These are phyloP conservation scores for Prunus yedoensis DNA, from an alignment of 331 rosid species.

Conservation along the genomic window DNA sequence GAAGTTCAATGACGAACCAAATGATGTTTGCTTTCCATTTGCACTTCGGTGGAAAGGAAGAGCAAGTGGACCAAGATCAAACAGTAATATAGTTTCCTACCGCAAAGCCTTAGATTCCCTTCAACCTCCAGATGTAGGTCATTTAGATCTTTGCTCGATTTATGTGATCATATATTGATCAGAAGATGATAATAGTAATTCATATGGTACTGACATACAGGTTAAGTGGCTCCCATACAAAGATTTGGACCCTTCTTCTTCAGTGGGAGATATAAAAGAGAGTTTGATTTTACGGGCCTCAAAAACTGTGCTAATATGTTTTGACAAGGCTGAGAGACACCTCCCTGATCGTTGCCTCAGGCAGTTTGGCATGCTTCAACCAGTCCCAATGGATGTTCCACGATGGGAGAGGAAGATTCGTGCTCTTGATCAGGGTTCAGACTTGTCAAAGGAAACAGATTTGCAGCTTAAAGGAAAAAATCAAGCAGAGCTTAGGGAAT, in stretches of 20 bases:
- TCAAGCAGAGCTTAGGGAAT: slow-evolving; percentile 62
- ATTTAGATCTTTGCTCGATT: neutral
- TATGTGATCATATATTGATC: neutral
- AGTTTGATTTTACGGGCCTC: slow-evolving; percentile 52
- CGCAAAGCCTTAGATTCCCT: slow-evolving; percentile 88
- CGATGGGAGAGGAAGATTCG: slow-evolving; percentile 85
- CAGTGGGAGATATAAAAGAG: slow-evolving; percentile 47
- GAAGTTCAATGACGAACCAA: slow-evolving; percentile 66
- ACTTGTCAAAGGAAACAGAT: slow-evolving; percentile 54
- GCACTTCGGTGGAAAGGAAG: slow-evolving; percentile 89
- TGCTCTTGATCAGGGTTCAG: slow-evolving; percentile 59
- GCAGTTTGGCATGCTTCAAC: slow-evolving; percentile 79
- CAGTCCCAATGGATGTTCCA: slow-evolving; percentile 58
- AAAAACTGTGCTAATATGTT: slow-evolving; percentile 77
- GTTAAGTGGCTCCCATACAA: slow-evolving; percentile 90
- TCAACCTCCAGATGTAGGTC: slow-evolving; percentile 66
- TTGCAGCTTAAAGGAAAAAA: slow-evolving; percentile 42
- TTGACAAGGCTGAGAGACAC: slow-evolving; percentile 82
- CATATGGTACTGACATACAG: slow-evolving; percentile 39
- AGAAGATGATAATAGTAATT: neutral
- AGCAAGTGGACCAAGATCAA: slow-evolving; percentile 63
- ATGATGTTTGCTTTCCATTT: slow-evolving; percentile 57
- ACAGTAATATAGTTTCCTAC: slow-evolving; percentile 64
- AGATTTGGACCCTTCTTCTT: slow-evolving; percentile 42
- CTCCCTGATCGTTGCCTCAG: slow-evolving; percentile 82